phyloP scores from a whole-genome alignment of 106 monocot species.

The Alisma plantagoaquatica region DNA sequence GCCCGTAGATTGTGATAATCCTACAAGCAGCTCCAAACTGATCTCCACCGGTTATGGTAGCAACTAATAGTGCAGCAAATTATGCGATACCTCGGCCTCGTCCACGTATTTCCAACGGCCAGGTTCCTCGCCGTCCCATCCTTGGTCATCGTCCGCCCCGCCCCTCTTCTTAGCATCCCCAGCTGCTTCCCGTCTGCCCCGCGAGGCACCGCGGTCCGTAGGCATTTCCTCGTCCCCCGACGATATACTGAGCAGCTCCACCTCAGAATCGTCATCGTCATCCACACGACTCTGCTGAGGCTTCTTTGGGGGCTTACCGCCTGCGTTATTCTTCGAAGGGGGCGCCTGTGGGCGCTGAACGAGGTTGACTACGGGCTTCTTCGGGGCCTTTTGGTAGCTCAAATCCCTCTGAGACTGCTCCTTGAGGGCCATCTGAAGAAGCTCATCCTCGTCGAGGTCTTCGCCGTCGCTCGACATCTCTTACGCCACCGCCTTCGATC shows the following conservation, averaged over 20 bases:
- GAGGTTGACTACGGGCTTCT: conserved; percentile 92
- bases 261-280: conserved; percentile 94
- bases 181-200: conserved; percentile 8
- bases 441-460: conserved; percentile 86
- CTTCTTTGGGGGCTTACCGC: conserved; percentile 5
- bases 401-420: conserved; percentile 77
- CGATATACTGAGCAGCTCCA: conserved; percentile 90
- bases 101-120: conserved; percentile 84
- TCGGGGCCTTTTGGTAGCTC: conserved; percentile 51
- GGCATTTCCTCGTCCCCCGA: conserved; percentile 87
- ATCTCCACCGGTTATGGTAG: no score
- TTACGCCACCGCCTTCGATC: background rate
- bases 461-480: conserved; percentile 64
- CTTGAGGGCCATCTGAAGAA: conserved; percentile 89
- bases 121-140: conserved; percentile 81
- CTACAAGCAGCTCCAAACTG: no score
- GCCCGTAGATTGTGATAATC: no score
- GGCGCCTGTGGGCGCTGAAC: conserved; percentile 62
- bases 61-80: no score
- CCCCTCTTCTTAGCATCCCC: conserved; percentile 39
- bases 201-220: conserved; percentile 19
- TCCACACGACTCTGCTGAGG: conserved; percentile 27
- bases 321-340: conserved; percentile 7
- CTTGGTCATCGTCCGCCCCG: conserved; percentile 26
- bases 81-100: conserved; percentile 57